Percentiles rank a stretch among this genome's conserved stretches.
phyloP scores from a whole-genome alignment of 2,329 filamentous ascomycete species.

The Sporothrix sp. region DNA sequence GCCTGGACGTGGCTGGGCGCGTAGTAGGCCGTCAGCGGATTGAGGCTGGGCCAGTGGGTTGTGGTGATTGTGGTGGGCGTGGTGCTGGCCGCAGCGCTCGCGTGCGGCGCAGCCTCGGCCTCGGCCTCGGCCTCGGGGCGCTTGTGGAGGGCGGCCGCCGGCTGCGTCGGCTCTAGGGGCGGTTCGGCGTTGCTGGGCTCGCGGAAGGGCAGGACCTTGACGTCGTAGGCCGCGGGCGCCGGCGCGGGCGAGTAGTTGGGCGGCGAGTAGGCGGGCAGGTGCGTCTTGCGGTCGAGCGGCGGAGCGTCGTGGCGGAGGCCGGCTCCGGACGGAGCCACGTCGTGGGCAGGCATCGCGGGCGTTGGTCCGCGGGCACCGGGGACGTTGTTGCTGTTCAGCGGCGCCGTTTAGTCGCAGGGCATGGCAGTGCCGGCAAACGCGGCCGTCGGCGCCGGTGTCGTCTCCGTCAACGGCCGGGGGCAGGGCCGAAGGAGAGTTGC shows the following conservation, averaged over 20 bases:
- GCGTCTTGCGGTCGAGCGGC: not conserved
- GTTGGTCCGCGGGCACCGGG: not conserved
- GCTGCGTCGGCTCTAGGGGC: no score
- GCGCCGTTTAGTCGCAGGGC: no score
- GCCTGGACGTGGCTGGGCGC: constrained; percentile 34
- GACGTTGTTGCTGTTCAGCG: not conserved
- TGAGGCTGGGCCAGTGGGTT: constrained; percentile 39
- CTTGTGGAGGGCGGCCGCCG: no score
- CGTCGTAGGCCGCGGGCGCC: not conserved
- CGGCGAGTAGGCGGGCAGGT: constrained; percentile 2
- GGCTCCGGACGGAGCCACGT: not conserved
- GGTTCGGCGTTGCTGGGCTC: not conserved
- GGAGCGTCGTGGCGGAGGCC: not conserved
- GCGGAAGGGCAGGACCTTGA: constrained; percentile 7
- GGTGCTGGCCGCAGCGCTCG: no score
- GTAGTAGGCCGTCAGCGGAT: constrained; percentile 41
- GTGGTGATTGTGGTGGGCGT: constrained; percentile 22
- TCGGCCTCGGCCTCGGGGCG: no score
- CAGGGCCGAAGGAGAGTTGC: no score
- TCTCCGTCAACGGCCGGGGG: no score
- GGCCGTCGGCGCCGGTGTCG: no score
- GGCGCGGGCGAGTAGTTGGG: not conserved
- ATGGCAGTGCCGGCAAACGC: no score
- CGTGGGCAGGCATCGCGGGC: not conserved
- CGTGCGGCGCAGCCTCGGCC: no score